Evolutionary conservation across 192 early-diverging fungal species (phyloP).

Genomic region (Funneliformis mosseae): DNA sequence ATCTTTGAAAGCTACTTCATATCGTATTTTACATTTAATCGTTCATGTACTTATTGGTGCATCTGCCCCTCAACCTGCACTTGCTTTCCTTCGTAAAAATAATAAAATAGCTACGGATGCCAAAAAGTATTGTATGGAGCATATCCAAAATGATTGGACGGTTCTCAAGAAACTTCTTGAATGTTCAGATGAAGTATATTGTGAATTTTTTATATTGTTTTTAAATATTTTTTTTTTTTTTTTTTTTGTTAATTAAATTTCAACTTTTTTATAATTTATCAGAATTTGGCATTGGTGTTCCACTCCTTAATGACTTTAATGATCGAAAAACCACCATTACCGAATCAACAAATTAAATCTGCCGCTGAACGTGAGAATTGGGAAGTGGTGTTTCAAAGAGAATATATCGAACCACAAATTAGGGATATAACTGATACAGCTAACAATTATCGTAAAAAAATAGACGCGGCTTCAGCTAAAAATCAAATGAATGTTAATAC

Average conservation of each 20-base stretch:
- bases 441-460: not conserved
- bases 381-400: not conserved
- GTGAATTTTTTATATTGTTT: too few species aligned
- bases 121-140: conserved; percentile 13
- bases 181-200: conserved; percentile 10
- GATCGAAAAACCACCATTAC: not conserved
- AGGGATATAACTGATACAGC: not conserved
- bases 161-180: conserved; percentile 20
- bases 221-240: too few species aligned
- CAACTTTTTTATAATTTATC: not conserved
- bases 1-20: too few species aligned
- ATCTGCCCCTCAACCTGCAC: not conserved
- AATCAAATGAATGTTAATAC: too few species aligned
- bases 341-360: not conserved
- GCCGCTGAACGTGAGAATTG: not conserved
- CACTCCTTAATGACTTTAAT: conserved; percentile 25
- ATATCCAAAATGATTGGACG: conserved; percentile 33
- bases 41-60: conserved; percentile 30
- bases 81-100: conserved; percentile 10
- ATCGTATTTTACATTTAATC: conserved; percentile 32
- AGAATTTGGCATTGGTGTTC: conserved; percentile 27
- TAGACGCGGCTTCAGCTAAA: too few species aligned
- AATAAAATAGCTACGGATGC: not conserved
- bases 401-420: not conserved
- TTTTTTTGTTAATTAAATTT: too few species aligned